Base-by-base conservation (phyloP, 202 grass and related monocot species). In the Alloteropsis angusta region DNA sequence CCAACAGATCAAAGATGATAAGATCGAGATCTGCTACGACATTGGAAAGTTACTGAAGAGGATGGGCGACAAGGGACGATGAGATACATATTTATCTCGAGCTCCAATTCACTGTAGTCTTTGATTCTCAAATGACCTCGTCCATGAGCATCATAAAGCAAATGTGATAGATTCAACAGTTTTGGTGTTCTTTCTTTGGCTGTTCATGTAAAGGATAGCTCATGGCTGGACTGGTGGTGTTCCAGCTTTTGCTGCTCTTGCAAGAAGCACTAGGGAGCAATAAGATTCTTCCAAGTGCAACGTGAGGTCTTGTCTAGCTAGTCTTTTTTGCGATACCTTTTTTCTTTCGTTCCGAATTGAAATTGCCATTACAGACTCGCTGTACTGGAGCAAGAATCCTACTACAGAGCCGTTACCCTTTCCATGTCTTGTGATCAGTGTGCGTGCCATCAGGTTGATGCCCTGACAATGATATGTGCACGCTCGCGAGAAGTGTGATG, bases 1-100 rank as follows among this genome's bases (percentile, higher is more conserved):
- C 76, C 70, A 84, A 74, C 59, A 62, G 76, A 90, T 88, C n/a
- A 86, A 93, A 45, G 60, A 84, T 9, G 85, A 90, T 73, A 78
- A 88, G 43, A 84, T 90, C 35, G 66, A 78, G 68, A 77, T 88
- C 10, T 86, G 83, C 46, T 86, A 82, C 0, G 59, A 77, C 38
- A 80, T 84, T 0, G 82, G 80, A 60, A 87, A 77, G 35, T 79
- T 90, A 63, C 91, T 90, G 1, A 67, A 85, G 76, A 85, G 68
- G 79, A 79, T 90, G 48, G 80, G 45, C 1, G 72, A 90, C 72
- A 88, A 85, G 46, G 52, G 50, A 0, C 49, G 42, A 21, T 88
- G 82, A 89, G 65, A 85, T 78, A 13, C 34, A 48, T 34, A 44
- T 65, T 37, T 60, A 38, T 73, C 10, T 84, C 34, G 23, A 38